phyloP scores from a whole-genome alignment of 1,139 yeast genomes.

The Suhomyces bolitotheri region DNA sequence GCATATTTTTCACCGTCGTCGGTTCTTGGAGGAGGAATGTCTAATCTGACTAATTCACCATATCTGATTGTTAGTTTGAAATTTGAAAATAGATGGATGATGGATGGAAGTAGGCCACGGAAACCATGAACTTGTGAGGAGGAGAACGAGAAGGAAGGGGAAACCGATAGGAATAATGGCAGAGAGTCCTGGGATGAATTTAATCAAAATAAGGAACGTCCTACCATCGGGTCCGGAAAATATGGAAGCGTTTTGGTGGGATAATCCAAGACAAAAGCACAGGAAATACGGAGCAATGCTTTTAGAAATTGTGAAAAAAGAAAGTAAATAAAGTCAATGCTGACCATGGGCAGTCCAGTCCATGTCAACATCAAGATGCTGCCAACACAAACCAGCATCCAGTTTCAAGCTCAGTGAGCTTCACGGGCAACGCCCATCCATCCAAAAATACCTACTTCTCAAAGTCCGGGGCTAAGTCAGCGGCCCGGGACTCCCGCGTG shows the following conservation, averaged over 20 bases:
- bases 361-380: too few species aligned
- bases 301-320: too few species aligned
- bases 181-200: too few species aligned
- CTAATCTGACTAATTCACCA: conserved; percentile 66
- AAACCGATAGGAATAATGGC: background rate
- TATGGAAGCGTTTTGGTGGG: too few species aligned
- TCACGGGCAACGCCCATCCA: too few species aligned
- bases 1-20: conserved; percentile 68
- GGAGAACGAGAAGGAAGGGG: background rate
- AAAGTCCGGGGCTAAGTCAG: conserved; percentile 66
- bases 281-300: too few species aligned
- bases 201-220: background rate
- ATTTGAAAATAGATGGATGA: background rate
- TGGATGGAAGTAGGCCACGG: background rate
- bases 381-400: too few species aligned
- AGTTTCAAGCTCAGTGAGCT: too few species aligned
- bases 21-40: conserved; percentile 68
- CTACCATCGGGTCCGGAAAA: too few species aligned
- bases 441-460: conserved; percentile 54
- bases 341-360: too few species aligned
- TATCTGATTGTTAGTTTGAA: conserved; percentile 37
- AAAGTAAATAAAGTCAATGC: too few species aligned
- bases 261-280: too few species aligned
- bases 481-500: conserved; percentile 58
- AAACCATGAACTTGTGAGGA: background rate